phyloP scores from a whole-genome alignment of 2,329 filamentous ascomycete genomes.

The Cladobotryum mycophilum region DNA sequence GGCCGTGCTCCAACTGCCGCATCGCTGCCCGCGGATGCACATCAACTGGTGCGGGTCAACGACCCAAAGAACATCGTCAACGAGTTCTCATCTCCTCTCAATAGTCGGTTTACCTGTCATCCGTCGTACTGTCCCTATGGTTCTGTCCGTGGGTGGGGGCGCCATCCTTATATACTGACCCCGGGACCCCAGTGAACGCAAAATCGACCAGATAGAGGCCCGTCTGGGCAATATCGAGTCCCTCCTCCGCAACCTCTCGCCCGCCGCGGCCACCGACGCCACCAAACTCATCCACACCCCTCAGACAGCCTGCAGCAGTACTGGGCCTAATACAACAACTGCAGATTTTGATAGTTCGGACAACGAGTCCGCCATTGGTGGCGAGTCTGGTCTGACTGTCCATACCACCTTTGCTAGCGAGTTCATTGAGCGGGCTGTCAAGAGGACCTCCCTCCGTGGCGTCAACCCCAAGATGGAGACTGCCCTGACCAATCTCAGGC shows the following conservation, averaged over 20 bases:
- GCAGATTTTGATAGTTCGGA: conserved; percentile 33
- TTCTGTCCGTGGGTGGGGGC: too few relatives aligned
- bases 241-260: conserved; percentile 34
- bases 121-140: not conserved
- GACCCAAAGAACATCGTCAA: conserved; percentile 48
- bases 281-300: conserved; percentile 20
- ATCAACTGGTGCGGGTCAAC: conserved; percentile 48
- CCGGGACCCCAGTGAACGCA: conserved; percentile 38
- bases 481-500: conserved; percentile 44
- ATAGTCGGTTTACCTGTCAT: conserved; percentile 40
- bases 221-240: conserved; percentile 39
- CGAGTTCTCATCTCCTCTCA: conserved; percentile 54
- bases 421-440: conserved; percentile 48
- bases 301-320: conserved; percentile 17
- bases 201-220: conserved; percentile 44
- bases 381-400: conserved; percentile 42
- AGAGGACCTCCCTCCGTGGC: conserved; percentile 39
- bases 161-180: not conserved
- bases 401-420: conserved; percentile 50
- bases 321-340: conserved; percentile 23
- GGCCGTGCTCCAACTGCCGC: conserved; percentile 52
- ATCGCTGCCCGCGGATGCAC: conserved; percentile 48
- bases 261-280: conserved; percentile 16
- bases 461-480: conserved; percentile 46
- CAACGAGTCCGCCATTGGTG: conserved; percentile 38